phyloP scores from a whole-genome alignment of 1,284 basidiomycete genomes.

The Mrakiaceae sp. region DNA sequence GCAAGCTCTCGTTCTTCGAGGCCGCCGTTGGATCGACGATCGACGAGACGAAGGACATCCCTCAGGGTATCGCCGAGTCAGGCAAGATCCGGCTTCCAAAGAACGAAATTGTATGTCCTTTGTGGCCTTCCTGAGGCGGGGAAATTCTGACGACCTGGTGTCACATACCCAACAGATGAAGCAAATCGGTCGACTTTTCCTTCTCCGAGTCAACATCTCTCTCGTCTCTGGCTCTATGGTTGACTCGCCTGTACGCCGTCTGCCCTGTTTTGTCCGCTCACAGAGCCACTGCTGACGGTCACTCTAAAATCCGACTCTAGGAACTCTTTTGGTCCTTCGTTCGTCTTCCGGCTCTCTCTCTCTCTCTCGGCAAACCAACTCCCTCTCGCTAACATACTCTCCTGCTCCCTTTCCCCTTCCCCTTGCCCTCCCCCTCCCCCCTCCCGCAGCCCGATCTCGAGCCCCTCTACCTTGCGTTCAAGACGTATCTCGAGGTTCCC shows the following conservation, averaged over 20 bases:
- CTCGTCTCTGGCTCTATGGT: conserved; percentile 80
- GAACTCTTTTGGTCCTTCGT: conserved; percentile 69
- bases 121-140: too few species aligned
- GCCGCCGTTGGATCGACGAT: conserved; percentile 86
- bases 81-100: conserved; percentile 72
- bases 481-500: conserved; percentile 79
- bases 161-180: conserved; percentile 49
- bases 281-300: neutral
- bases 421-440: conserved; percentile 13
- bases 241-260: conserved; percentile 65
- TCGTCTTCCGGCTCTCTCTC: too few species aligned
- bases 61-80: conserved; percentile 82
- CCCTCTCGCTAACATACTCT: too few species aligned
- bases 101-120: neutral
- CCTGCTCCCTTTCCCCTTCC: too few species aligned
- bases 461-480: conserved; percentile 54
- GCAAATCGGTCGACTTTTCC: conserved; percentile 89
- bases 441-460: conserved; percentile 71
- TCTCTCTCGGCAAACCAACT: too few species aligned
- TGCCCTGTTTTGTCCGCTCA: conserved; percentile 16
- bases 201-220: conserved; percentile 88
- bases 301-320: conserved; percentile 34
- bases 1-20: conserved; percentile 94
- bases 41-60: conserved; percentile 93
- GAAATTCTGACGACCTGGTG: neutral